Conservation (phyloP, 1,284 basidiomycete genomes). For the Ganoderma sinense region DNA sequence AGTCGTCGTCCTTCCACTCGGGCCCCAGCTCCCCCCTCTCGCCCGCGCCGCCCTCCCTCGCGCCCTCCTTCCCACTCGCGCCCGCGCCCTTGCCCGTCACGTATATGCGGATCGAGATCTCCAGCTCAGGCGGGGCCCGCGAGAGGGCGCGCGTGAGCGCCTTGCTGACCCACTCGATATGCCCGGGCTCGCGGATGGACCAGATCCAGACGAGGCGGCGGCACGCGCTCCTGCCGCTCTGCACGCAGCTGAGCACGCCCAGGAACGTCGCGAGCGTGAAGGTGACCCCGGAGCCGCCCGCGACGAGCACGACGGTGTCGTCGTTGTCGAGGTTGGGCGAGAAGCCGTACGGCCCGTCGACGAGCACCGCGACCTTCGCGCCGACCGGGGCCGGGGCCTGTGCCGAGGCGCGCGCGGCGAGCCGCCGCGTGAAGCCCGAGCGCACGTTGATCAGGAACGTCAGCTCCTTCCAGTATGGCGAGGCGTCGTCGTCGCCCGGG, state of each 20-base stretch:
- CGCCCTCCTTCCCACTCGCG: background rate
- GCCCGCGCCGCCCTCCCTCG: background rate
- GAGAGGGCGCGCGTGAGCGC: conserved; percentile 42
- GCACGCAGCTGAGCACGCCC: conserved; percentile 46
- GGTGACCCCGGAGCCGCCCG: conserved; percentile 59
- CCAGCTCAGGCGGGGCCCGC: conserved; percentile 41
- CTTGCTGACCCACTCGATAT: conserved; percentile 52
- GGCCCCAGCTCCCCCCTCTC: too few species aligned
- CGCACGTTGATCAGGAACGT: conserved; percentile 60
- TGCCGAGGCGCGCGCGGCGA: conserved; percentile 44
- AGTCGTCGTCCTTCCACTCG: conserved; percentile 30
- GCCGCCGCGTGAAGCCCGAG: conserved; percentile 55
- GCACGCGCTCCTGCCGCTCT: conserved; percentile 39
- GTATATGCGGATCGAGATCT: conserved; percentile 46
- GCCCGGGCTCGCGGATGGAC: conserved; percentile 48
- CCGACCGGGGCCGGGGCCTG: too few species aligned
- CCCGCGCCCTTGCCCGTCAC: conserved; percentile 38
- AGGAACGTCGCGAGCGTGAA: conserved; percentile 57
- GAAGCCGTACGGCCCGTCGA: conserved; percentile 64
- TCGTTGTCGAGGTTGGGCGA: conserved; percentile 53
- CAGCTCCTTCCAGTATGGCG: conserved; percentile 47
- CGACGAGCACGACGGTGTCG: conserved; percentile 54
- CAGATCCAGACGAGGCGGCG: conserved; percentile 51
- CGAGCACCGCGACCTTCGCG: conserved; percentile 46
- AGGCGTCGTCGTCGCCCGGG: conserved; percentile 16